Evolutionary conservation across 2,329 filamentous ascomycete genomes (phyloP), one percentile per base, ranked within the genome.

Genomic region (Penicillium sclerotiorum): DNA sequence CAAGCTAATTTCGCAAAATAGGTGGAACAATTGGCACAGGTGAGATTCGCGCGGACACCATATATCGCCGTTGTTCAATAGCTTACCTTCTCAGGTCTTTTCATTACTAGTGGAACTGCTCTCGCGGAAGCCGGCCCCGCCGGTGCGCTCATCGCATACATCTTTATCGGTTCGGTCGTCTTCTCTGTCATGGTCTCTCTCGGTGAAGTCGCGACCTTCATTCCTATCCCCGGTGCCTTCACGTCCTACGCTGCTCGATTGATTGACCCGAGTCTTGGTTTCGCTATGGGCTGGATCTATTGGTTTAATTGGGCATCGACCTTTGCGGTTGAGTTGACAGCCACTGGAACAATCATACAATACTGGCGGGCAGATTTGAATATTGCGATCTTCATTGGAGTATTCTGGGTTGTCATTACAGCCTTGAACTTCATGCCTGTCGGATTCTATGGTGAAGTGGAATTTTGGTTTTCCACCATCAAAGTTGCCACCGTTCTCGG

Each of bases 211-310:
- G 85, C 88, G 15, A 85, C 88, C 9, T 89, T 85, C 59, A 85
- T 92, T 18, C 89, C 89, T 5, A 84, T 91, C 25, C 77, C 86
- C 21, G 89, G 87, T 49, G 85, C 87, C 38, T 91, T 92, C 66
- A 88, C 87, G 23, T 80, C 84, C 25, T 92, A 90, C 61, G 87
- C 88, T 12, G 80, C 83, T 32, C 85, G 89, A 12, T 90, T 92
- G 63, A 80, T 90, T 53, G 84, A 88, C 61, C 84, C 82, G 8
- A 84, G 84, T 47, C 75, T 90, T 38, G 87, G 86, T 7, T 91
- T 90, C 60, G 79, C 87, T 13, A 87, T 90, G 79, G 88, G 88
- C 13, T 92, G 88, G 88, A 84, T 89, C 51, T 92, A 91, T 71
- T 91, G 86, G 85, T 90, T 90, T 62, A 85, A 81, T 37, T 92